Conservation (phyloP, 2,329 filamentous ascomycete genomes). For the Fusarium sp. region DNA sequence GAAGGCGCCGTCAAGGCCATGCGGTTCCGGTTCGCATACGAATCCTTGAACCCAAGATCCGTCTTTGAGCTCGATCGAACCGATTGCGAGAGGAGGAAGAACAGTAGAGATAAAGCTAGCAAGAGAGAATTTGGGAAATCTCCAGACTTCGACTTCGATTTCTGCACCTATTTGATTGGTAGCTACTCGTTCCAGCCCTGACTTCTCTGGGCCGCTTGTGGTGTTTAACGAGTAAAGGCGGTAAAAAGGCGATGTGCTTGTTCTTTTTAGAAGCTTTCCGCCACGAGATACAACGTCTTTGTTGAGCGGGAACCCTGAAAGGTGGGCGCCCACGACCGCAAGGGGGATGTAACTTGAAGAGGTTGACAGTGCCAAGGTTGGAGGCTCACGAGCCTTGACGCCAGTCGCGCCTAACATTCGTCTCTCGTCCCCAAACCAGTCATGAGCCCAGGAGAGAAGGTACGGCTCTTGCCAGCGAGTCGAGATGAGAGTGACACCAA, state of each 20-base stretch:
- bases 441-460: conserved; percentile 49
- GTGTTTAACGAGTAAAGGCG: conserved; percentile 50
- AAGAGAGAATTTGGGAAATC: conserved; percentile 49
- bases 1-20: conserved; percentile 49
- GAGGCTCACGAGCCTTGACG: conserved; percentile 21
- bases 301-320: conserved; percentile 54
- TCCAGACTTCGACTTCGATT: conserved; percentile 57
- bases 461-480: conserved; percentile 54
- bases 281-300: conserved; percentile 53
- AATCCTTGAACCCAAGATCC: conserved; percentile 56
- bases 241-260: conserved; percentile 52
- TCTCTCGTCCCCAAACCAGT: conserved; percentile 46
- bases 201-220: conserved; percentile 45
- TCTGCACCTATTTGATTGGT: conserved; percentile 38
- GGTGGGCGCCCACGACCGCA: conserved; percentile 56
- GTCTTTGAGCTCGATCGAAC: conserved; percentile 54
- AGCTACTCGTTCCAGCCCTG: conserved; percentile 52
- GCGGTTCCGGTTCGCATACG: conserved; percentile 57
- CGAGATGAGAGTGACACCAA: conserved; percentile 57
- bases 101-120: conserved; percentile 54
- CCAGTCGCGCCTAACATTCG: conserved; percentile 51
- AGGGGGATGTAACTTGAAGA: conserved; percentile 33
- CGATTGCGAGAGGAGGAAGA: conserved; percentile 54
- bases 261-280: conserved; percentile 43
- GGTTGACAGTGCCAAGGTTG: background rate